Evolutionary conservation across 305 asterid species (phyloP).

Genomic region (Solanum hybrid): DNA sequence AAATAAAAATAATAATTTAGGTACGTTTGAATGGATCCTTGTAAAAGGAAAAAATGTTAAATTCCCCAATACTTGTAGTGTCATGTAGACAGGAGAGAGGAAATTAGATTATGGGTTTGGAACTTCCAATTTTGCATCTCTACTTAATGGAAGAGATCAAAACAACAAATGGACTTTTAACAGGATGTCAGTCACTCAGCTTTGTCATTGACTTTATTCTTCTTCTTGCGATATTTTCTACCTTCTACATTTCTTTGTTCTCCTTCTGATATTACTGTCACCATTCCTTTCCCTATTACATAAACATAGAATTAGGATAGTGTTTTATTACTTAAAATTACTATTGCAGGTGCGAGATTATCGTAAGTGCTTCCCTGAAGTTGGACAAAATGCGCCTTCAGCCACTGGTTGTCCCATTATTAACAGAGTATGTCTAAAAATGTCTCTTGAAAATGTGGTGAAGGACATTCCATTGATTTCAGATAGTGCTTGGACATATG

Average conservation of each 20-base stretch:
- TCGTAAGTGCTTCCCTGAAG: slow-evolving; percentile 56
- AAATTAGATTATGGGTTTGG: neutral
- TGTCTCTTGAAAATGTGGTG: slow-evolving; percentile 88
- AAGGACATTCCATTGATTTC: slow-evolving; percentile 89
- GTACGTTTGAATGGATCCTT: neutral
- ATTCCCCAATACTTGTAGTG: neutral
- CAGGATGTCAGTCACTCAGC: neutral
- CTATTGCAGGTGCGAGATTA: slow-evolving; percentile 76
- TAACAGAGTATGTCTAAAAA: slow-evolving; percentile 59
- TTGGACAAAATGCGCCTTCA: slow-evolving; percentile 36
- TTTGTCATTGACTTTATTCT: neutral
- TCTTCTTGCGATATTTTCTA: neutral
- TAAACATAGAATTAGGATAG: neutral
- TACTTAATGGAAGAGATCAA: neutral
- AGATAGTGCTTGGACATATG: slow-evolving; percentile 85
- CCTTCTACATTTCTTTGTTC: neutral
- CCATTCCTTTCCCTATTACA: neutral
- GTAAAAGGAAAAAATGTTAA: neutral
- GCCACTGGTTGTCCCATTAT: slow-evolving; percentile 44
- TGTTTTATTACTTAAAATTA: neutral
- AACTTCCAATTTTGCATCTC: neutral
- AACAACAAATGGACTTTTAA: neutral
- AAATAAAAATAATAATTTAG: neutral
- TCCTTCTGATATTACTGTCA: neutral
- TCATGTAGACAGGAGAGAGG: neutral